Percentiles rank a stretch among this genome's conserved stretches.
Evolutionary conservation across 2,329 filamentous ascomycete genomes (phyloP).

Genomic region (Septoria petroselini): DNA sequence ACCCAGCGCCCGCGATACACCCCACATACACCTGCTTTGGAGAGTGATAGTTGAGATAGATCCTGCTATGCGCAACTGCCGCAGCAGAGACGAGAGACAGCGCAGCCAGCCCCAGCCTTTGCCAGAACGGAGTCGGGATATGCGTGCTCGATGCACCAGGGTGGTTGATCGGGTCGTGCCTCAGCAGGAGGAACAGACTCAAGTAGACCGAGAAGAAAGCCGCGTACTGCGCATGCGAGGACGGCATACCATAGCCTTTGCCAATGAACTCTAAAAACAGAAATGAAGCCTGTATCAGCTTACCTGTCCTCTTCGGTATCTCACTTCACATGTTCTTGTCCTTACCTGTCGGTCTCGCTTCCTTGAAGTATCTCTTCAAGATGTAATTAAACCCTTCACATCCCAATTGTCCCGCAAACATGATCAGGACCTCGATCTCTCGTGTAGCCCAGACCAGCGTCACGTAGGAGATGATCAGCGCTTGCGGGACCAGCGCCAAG

Average conservation of each 20-base stretch:
- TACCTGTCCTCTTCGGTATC: neutral
- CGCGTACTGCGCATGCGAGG: slow-evolving; percentile 91
- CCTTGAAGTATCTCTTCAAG: slow-evolving; percentile 86
- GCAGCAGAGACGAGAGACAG: slow-evolving; percentile 43
- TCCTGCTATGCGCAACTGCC: slow-evolving; percentile 70
- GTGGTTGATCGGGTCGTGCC: slow-evolving; percentile 60
- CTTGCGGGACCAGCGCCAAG: slow-evolving; percentile 90
- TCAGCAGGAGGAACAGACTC: slow-evolving; percentile 76
- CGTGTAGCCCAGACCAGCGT: slow-evolving; percentile 88
- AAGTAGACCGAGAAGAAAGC: slow-evolving; percentile 86
- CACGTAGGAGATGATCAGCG: slow-evolving; percentile 82
- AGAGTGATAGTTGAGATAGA: slow-evolving; percentile 94
- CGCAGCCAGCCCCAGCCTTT: slow-evolving; percentile 56
- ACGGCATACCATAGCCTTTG: slow-evolving; percentile 97
- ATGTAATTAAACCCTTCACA: slow-evolving; percentile 90
- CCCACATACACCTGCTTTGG: slow-evolving; percentile 82
- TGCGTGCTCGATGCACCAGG: slow-evolving; percentile 46
- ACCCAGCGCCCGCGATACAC: slow-evolving; percentile 64
- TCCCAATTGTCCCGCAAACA: slow-evolving; percentile 86
- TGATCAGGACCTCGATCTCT: slow-evolving; percentile 82
- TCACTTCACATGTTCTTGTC: slow-evolving; percentile 13
- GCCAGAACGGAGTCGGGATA: slow-evolving; percentile 57
- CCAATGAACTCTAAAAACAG: slow-evolving; percentile 62
- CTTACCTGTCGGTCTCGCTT: slow-evolving; percentile 79
- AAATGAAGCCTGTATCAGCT: neutral